phyloP scores from a whole-genome alignment of 805 yeast genomes.

The Candida dajiaensis region DNA sequence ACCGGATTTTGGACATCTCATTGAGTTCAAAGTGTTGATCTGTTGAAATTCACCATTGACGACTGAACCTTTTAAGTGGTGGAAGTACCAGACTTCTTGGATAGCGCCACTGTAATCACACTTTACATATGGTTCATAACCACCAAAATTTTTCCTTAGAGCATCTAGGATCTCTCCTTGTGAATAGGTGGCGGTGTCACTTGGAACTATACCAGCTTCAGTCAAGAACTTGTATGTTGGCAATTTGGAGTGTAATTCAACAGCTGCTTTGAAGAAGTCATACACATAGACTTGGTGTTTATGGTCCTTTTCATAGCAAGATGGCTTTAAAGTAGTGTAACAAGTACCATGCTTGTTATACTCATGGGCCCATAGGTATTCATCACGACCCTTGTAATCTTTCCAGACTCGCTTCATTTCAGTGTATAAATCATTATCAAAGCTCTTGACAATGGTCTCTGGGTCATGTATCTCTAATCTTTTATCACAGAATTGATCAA shows the following conservation, averaged over 20 bases:
- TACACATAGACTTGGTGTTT: slow-evolving; percentile 39
- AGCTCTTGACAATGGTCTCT: slow-evolving; percentile 37
- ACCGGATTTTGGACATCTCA: slow-evolving; percentile 65
- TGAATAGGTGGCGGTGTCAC: slow-evolving; percentile 48
- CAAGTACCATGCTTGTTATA: slow-evolving; percentile 94
- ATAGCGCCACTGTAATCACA: slow-evolving; percentile 48
- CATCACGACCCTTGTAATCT: slow-evolving; percentile 62
- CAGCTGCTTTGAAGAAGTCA: slow-evolving; percentile 62
- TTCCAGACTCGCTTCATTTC: slow-evolving; percentile 67
- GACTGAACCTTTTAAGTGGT: slow-evolving; percentile 68
- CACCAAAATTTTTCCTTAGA: slow-evolving; percentile 43
- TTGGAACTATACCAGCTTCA: slow-evolving; percentile 70
- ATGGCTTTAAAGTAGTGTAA: slow-evolving; percentile 69
- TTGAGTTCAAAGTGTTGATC: slow-evolving; percentile 48
- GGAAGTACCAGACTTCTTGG: slow-evolving; percentile 67
- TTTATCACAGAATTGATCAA: slow-evolving; percentile 70
- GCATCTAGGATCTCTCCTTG: slow-evolving; percentile 50
- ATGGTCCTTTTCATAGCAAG: slow-evolving; percentile 47
- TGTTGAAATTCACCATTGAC: slow-evolving; percentile 58
- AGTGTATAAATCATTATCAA: slow-evolving; percentile 46
- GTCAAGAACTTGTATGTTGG: slow-evolving; percentile 65
- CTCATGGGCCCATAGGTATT: slow-evolving; percentile 80
- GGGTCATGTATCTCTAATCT: slow-evolving; percentile 46
- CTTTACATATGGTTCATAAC: slow-evolving; percentile 47
- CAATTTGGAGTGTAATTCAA: slow-evolving; percentile 47